These are phyloP conservation scores for Ceratobasidium sp. DNA, from an alignment of 1,284 basidiomycete species.

Conservation along the genomic window DNA sequence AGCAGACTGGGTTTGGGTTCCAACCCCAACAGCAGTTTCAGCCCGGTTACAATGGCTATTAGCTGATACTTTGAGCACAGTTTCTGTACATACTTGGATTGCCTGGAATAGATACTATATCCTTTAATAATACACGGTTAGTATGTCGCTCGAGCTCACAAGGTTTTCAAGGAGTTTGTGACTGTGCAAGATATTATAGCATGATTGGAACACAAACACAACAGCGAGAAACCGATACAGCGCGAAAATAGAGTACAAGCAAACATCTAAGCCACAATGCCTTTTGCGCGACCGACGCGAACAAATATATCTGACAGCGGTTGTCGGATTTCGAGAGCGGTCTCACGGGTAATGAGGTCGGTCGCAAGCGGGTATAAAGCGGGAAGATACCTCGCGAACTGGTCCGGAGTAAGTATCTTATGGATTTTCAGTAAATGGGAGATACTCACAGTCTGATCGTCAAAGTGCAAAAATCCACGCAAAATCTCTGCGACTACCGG, in stretches of 20 bases:
- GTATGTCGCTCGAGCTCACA: background rate
- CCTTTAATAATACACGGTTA: conserved; percentile 7
- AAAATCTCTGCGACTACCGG: conserved; percentile 96
- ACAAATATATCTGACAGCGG: conserved; percentile 82
- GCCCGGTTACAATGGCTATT: conserved; percentile 33
- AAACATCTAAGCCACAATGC: conserved; percentile 46
- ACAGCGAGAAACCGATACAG: conserved; percentile 29
- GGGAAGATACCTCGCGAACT: conserved; percentile 88
- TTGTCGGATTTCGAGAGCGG: conserved; percentile 83
- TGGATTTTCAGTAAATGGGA: conserved; percentile 16
- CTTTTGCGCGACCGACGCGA: conserved; percentile 72
- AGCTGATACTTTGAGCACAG: background rate
- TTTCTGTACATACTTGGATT: conserved; percentile 14
- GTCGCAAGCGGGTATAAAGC: conserved; percentile 89
- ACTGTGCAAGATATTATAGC: conserved; percentile 43
- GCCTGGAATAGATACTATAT: conserved; percentile 12
- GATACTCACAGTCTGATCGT: conserved; percentile 85
- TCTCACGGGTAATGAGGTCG: conserved; percentile 83
- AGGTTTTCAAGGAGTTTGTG: background rate
- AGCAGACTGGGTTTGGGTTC: conserved; percentile 53
- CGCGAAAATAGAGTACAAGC: conserved; percentile 22
- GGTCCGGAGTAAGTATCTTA: conserved; percentile 47
- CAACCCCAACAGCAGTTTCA: conserved; percentile 43
- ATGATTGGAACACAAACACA: conserved; percentile 26
- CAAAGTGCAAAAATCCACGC: conserved; percentile 89